Percentiles rank a stretch among this genome's conserved stretches.
Conservation (phyloP, 2,329 filamentous ascomycete genomes). For the Orbilia quercus region DNA sequence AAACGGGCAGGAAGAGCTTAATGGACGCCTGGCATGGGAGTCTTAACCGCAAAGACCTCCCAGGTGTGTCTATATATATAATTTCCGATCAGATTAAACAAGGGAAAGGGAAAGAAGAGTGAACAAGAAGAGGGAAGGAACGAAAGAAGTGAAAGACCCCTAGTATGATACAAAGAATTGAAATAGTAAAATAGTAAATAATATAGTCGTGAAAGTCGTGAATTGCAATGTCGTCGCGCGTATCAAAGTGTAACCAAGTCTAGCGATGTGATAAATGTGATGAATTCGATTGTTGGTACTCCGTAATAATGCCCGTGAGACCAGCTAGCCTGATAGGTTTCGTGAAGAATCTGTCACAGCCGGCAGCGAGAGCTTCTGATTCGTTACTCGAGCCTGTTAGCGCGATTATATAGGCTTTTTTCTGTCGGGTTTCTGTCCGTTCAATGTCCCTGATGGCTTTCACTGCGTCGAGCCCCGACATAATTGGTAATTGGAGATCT, state of each 20-base stretch:
- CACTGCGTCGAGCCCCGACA: slow-evolving; percentile 58
- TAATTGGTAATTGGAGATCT: slow-evolving; percentile 57
- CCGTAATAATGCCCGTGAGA: slow-evolving; percentile 22
- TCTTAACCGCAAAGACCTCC: too few relatives aligned
- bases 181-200: too few relatives aligned
- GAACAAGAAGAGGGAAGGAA: not conserved
- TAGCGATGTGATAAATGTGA: slow-evolving; percentile 26
- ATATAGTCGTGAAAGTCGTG: slow-evolving; percentile 11
- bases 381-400: slow-evolving; percentile 63
- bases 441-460: slow-evolving; percentile 56
- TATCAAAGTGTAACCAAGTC: not conserved
- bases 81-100: not conserved
- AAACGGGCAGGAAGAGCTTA: too few relatives aligned
- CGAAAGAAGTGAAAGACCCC: slow-evolving; percentile 12
- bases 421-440: slow-evolving; percentile 30
- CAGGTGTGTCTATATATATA: slow-evolving; percentile 21
- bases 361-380: slow-evolving; percentile 60
- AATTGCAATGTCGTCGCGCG: not conserved
- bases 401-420: slow-evolving; percentile 62
- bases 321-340: slow-evolving; percentile 33
- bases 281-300: slow-evolving; percentile 31
- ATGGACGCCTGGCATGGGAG: too few relatives aligned
- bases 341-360: slow-evolving; percentile 42
- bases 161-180: slow-evolving; percentile 43
- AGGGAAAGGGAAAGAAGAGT: slow-evolving; percentile 39